Evolutionary conservation across 495 filamentous ascomycete species (phyloP).

Genomic region (Mycothermus thermophilus): DNA sequence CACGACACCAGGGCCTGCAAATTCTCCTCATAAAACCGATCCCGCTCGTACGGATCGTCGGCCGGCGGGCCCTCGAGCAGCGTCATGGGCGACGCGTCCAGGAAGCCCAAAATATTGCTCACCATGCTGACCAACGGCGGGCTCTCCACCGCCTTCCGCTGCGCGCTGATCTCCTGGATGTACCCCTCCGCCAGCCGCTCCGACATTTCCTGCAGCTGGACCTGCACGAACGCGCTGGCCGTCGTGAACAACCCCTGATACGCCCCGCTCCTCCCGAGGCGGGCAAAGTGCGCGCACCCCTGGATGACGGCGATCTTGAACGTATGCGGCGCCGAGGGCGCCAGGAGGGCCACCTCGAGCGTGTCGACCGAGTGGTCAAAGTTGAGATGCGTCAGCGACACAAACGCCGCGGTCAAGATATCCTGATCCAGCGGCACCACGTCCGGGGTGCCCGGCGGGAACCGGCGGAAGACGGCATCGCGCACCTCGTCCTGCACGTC

Average conservation of each 20-base stretch:
- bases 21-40: slow-evolving; percentile 35
- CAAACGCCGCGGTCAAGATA: slow-evolving; percentile 50
- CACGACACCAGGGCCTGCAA: slow-evolving; percentile 38
- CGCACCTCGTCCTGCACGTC: slow-evolving; percentile 52
- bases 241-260: slow-evolving; percentile 40
- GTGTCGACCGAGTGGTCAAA: slow-evolving; percentile 41
- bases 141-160: slow-evolving; percentile 27
- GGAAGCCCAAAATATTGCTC: slow-evolving; percentile 38
- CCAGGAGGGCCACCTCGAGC: slow-evolving; percentile 39
- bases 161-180: slow-evolving; percentile 24
- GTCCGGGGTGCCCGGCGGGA: slow-evolving; percentile 28
- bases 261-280: slow-evolving; percentile 32
- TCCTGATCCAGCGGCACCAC: slow-evolving; percentile 38
- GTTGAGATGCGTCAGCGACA: slow-evolving; percentile 44
- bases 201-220: slow-evolving; percentile 38
- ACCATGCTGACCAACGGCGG: slow-evolving; percentile 27
- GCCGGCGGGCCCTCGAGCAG: slow-evolving; percentile 33
- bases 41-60: slow-evolving; percentile 21
- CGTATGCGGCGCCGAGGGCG: slow-evolving; percentile 38
- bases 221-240: slow-evolving; percentile 40
- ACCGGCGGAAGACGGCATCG: slow-evolving; percentile 46
- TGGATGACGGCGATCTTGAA: slow-evolving; percentile 49
- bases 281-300: slow-evolving; percentile 41
- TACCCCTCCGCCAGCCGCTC: slow-evolving; percentile 29
- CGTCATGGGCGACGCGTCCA: slow-evolving; percentile 37